Evolutionary conservation across 345 rosid genomes (phyloP).

Genomic region (Dimocarpus longan): DNA sequence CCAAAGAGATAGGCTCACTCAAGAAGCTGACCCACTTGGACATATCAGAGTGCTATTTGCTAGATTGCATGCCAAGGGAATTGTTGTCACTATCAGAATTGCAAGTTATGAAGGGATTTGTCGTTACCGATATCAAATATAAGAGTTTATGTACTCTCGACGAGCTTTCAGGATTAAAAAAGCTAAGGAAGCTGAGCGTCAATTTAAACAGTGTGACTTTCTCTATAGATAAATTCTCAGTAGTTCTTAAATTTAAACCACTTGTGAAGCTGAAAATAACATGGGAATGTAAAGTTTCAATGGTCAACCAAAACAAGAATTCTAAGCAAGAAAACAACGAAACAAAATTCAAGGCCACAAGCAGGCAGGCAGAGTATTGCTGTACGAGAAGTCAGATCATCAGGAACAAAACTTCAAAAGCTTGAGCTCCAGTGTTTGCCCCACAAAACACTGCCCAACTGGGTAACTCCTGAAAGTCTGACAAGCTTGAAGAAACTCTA

Average conservation of each 20-base stretch:
- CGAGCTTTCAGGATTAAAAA: slow-evolving; percentile 16
- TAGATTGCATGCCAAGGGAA: slow-evolving; percentile 38
- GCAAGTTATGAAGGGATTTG: slow-evolving; percentile 42
- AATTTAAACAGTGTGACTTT: slow-evolving; percentile 16
- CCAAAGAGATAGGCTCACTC: slow-evolving; percentile 24
- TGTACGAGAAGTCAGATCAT: neutral
- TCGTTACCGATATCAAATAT: slow-evolving; percentile 17
- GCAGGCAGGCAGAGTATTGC: neutral
- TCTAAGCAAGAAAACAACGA: too few species aligned
- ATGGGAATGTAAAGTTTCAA: neutral
- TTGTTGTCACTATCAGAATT: slow-evolving; percentile 27
- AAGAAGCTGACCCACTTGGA: slow-evolving; percentile 37
- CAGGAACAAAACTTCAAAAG: slow-evolving; percentile 3
- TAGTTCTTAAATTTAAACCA: neutral
- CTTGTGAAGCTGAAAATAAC: neutral
- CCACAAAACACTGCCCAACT: neutral
- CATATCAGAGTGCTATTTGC: slow-evolving; percentile 41
- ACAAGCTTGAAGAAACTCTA: slow-evolving; percentile 10
- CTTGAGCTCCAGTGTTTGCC: slow-evolving; percentile 28
- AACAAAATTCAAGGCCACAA: neutral
- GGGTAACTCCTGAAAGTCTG: slow-evolving; percentile 10
- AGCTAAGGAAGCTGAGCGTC: slow-evolving; percentile 39
- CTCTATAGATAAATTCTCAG: neutral
- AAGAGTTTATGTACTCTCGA: slow-evolving; percentile 9
- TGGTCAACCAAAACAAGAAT: too few species aligned